A percentile compares a stretch with the other conserved stretches of the same genome.
phyloP scores from a whole-genome alignment of 1,284 basidiomycete species.

The Cryptococcus wingfieldii region DNA sequence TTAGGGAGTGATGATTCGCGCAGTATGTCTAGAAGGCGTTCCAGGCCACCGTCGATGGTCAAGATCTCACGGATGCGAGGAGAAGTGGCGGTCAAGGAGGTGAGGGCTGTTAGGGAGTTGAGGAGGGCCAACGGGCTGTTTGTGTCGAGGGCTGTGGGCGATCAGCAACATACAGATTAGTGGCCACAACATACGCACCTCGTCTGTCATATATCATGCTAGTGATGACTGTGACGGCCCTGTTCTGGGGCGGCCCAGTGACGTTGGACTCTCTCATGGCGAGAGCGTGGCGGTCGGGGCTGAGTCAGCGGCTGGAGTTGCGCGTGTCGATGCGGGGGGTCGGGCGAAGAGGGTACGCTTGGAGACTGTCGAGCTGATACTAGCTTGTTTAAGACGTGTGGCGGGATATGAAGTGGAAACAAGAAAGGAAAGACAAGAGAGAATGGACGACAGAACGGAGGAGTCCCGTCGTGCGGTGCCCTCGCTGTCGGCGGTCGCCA shows the following conservation, averaged over 20 bases:
- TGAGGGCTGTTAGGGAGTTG: slow-evolving; percentile 95
- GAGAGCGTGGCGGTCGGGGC: too few species aligned
- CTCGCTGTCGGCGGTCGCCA: too few species aligned
- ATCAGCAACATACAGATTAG: not conserved
- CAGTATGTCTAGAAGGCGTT: slow-evolving; percentile 89
- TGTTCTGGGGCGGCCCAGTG: slow-evolving; percentile 88
- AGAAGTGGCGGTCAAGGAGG: slow-evolving; percentile 94
- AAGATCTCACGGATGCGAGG: slow-evolving; percentile 97
- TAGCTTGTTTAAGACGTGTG: too few species aligned
- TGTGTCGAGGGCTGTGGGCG: slow-evolving; percentile 77
- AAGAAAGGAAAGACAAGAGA: too few species aligned
- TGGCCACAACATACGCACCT: slow-evolving; percentile 60
- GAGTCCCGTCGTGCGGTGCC: too few species aligned
- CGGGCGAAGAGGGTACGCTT: too few species aligned
- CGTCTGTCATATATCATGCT: slow-evolving; percentile 91
- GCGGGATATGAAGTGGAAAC: too few species aligned
- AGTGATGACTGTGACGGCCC: slow-evolving; percentile 91
- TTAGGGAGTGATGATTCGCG: slow-evolving; percentile 64
- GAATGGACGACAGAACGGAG: too few species aligned
- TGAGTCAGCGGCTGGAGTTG: too few species aligned
- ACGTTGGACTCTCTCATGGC: slow-evolving; percentile 95
- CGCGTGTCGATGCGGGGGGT: too few species aligned
- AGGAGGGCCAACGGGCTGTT: slow-evolving; percentile 84
- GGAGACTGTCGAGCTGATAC: too few species aligned
- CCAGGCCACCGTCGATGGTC: slow-evolving; percentile 94